Percentiles rank a stretch among this genome's conserved stretches.
Evolutionary conservation across 345 rosid species (phyloP).

Genomic region (Erysimum cheiranthoides): DNA sequence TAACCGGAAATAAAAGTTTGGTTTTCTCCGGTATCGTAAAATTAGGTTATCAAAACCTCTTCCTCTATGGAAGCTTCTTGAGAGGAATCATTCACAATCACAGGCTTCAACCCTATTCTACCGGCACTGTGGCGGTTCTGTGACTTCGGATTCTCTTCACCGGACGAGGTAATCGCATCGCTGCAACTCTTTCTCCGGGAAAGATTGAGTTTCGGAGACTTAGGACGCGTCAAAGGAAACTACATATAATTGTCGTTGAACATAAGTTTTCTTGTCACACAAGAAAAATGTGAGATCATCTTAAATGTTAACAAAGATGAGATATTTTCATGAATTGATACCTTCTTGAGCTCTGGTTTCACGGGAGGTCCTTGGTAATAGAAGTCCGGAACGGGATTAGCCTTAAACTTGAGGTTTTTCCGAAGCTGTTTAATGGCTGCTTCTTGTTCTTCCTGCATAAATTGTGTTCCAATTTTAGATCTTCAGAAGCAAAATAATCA

Average conservation of each 20-base stretch:
- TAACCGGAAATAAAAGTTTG: not conserved
- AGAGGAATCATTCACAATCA: constrained; percentile 12
- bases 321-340: constrained; percentile 28
- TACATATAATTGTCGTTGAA: constrained; percentile 15
- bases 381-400: constrained; percentile 90
- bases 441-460: constrained; percentile 86
- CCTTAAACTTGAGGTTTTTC: constrained; percentile 72
- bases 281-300: constrained; percentile 1
- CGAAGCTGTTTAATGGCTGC: constrained; percentile 87
- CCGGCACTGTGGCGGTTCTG: constrained; percentile 68
- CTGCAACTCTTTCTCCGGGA: constrained; percentile 79
- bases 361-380: constrained; percentile 88
- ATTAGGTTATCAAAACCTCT: constrained; percentile 6
- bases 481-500: not conserved
- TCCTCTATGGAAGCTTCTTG: constrained; percentile 21
- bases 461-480: not conserved
- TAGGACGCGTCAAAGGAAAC: constrained; percentile 86
- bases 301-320: not conserved
- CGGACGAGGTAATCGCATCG: constrained; percentile 54
- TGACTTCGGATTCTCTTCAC: constrained; percentile 57
- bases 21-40: constrained; percentile 6
- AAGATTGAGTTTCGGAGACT: constrained; percentile 58
- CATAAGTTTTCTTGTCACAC: constrained; percentile 28
- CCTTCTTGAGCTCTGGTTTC: constrained; percentile 85
- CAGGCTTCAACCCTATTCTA: constrained; percentile 14